A percentile compares a stretch with the other conserved stretches of the same genome.
Evolutionary conservation across 805 yeast genomes (phyloP).

Genomic region (Wickerhamomyces queroliae): DNA sequence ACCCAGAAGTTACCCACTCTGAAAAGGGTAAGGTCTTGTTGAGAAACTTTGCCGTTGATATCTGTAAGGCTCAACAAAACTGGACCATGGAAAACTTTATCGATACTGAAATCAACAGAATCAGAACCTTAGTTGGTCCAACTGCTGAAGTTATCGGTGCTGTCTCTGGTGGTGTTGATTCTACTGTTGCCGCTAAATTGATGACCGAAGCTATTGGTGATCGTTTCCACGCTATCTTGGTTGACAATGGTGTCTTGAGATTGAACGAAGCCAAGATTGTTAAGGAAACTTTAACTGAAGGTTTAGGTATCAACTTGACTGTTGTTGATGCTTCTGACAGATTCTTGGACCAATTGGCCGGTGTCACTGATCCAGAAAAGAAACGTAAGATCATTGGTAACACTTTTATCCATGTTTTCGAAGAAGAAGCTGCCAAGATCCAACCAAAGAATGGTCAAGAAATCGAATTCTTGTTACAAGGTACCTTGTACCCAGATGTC

Average conservation of each 20-base stretch:
- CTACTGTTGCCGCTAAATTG: conserved; percentile 97
- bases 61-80: conserved; percentile 81
- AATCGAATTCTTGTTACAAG: conserved; percentile 90
- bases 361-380: conserved; percentile 97
- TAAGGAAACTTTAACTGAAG: conserved; percentile 83
- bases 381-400: conserved; percentile 98
- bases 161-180: conserved; percentile 98
- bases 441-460: conserved; percentile 86
- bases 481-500: conserved; percentile 97
- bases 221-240: conserved; percentile 96
- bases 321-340: conserved; percentile 93
- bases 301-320: conserved; percentile 89
- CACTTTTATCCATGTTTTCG: conserved; percentile 95
- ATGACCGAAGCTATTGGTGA: conserved; percentile 98
- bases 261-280: conserved; percentile 87
- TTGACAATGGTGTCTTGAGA: conserved; percentile 97
- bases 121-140: conserved; percentile 88
- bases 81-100: conserved; percentile 99
- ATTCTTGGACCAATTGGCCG: conserved; percentile 80
- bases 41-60: conserved; percentile 87
- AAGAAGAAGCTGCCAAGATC: conserved; percentile 90
- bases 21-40: conserved; percentile 82
- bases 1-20: conserved; percentile 98
- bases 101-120: conserved; percentile 93
- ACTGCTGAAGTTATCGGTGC: conserved; percentile 99